Percentiles rank a stretch among this genome's conserved stretches.
Evolutionary conservation across 192 early-diverging fungal species (phyloP).

Genomic region (Coemansia sp.): DNA sequence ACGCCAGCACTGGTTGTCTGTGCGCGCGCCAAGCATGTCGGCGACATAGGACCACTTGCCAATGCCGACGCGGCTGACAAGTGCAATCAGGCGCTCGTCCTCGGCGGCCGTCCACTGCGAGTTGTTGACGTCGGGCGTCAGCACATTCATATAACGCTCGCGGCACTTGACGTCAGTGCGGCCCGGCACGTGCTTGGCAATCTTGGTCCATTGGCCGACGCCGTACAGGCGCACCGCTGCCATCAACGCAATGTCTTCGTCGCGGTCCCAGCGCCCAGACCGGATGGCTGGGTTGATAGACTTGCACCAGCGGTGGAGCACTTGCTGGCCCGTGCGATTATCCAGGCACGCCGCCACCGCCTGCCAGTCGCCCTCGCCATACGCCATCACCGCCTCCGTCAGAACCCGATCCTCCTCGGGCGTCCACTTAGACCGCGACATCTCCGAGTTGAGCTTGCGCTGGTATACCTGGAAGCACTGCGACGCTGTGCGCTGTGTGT

Average conservation of each 20-base stretch:
- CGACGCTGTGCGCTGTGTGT: conserved; percentile 68
- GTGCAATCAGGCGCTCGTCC: conserved; percentile 49
- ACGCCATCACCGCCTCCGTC: conserved; percentile 62
- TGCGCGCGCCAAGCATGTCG: conserved; percentile 52
- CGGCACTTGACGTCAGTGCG: conserved; percentile 80
- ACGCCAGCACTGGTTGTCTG: conserved; percentile 62
- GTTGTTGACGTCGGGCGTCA: conserved; percentile 61
- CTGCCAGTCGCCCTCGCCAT: conserved; percentile 77
- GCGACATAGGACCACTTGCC: conserved; percentile 64
- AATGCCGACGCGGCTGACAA: conserved; percentile 51
- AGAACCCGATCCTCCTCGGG: conserved; percentile 68
- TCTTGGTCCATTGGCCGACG: conserved; percentile 68
- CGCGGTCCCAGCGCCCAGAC: conserved; percentile 65
- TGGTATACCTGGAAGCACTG: conserved; percentile 77
- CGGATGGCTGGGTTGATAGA: conserved; percentile 68
- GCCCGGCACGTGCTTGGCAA: conserved; percentile 69
- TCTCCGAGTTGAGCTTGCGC: conserved; percentile 50
- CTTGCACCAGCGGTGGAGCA: conserved; percentile 73
- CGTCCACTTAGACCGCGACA: conserved; percentile 64
- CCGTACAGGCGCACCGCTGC: conserved; percentile 70
- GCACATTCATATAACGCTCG: conserved; percentile 75
- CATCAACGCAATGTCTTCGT: conserved; percentile 69
- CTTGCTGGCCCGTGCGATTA: conserved; percentile 71
- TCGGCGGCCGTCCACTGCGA: conserved; percentile 60
- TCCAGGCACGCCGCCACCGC: conserved; percentile 66